Conservation (phyloP, 192 early-diverging fungal genomes). For the Dissophora ornata region DNA sequence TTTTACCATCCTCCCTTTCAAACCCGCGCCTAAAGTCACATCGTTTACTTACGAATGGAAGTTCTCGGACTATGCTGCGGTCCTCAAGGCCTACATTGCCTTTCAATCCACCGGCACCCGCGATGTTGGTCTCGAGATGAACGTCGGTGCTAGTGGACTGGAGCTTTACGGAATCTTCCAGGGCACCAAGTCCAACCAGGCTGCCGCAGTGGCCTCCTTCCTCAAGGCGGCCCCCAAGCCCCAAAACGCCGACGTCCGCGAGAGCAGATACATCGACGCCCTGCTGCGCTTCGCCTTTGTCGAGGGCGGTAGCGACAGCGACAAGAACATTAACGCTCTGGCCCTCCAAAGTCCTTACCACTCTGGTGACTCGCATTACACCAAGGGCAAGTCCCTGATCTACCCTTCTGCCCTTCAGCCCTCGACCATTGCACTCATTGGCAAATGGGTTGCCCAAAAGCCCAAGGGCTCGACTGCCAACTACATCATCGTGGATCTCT, state of each 20-base stretch:
- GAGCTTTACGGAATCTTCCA: conserved; percentile 47
- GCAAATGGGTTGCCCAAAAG: conserved; percentile 25
- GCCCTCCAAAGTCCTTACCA: conserved; percentile 15
- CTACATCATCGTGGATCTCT: conserved; percentile 57
- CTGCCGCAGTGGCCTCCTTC: conserved; percentile 23
- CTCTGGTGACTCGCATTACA: conserved; percentile 32
- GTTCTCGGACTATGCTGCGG: conserved; percentile 9
- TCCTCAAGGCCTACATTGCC: conserved; percentile 34
- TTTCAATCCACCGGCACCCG: conserved; percentile 19
- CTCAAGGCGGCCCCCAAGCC: conserved; percentile 25
- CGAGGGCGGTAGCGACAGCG: neutral
- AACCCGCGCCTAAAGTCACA: conserved; percentile 45
- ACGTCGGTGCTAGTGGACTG: conserved; percentile 25
- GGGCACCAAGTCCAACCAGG: conserved; percentile 24
- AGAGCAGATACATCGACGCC: conserved; percentile 37
- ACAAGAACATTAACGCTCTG: conserved; percentile 29
- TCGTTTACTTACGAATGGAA: conserved; percentile 41
- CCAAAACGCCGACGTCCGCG: conserved; percentile 10
- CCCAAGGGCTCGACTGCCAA: conserved; percentile 23
- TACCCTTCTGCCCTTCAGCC: conserved; percentile 32
- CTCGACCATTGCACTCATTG: conserved; percentile 29
- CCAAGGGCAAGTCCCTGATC: conserved; percentile 45
- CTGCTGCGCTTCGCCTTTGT: conserved; percentile 36
- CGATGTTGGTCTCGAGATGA: conserved; percentile 53
- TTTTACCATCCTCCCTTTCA: conserved; percentile 45